phyloP scores from a whole-genome alignment of 371 early-diverging fungal species.

The Lichtheimia hyalospora region DNA sequence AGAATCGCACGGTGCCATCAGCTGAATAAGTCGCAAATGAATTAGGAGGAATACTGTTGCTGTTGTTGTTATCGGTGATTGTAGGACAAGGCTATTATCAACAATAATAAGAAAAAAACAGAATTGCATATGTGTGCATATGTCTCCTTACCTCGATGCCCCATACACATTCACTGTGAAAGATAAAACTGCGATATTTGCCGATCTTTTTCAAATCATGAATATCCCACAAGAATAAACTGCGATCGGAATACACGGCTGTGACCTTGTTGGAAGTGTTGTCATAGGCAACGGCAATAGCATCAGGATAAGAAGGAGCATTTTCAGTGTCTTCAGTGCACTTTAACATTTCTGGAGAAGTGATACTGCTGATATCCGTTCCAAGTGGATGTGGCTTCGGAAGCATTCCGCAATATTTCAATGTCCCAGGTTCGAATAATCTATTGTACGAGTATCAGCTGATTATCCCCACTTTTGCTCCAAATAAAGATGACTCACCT shows the following conservation, averaged over 20 bases:
- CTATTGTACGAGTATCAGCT: conserved; percentile 27
- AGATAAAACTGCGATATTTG: conserved; percentile 67
- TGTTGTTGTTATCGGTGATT: conserved; percentile 5
- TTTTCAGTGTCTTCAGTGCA: conserved; percentile 17
- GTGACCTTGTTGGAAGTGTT: conserved; percentile 45
- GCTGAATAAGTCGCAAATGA: conserved; percentile 79
- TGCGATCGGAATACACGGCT: conserved; percentile 71
- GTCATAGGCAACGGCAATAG: conserved; percentile 56
- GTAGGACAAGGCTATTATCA: conserved; percentile 27
- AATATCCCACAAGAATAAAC: conserved; percentile 77
- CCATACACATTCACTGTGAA: conserved; percentile 85
- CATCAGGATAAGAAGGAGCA: conserved; percentile 58
- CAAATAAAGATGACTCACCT: conserved; percentile 36
- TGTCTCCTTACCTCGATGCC: conserved; percentile 69
- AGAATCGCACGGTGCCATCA: conserved; percentile 82
- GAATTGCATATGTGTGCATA: not conserved
- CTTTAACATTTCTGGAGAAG: conserved; percentile 34
- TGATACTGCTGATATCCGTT: conserved; percentile 50
- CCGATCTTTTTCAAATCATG: conserved; percentile 62
- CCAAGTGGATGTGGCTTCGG: conserved; percentile 78
- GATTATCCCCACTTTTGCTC: not conserved
- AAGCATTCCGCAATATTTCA: conserved; percentile 70
- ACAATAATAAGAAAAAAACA: too few species aligned
- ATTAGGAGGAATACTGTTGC: conserved; percentile 35
- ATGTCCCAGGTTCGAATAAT: conserved; percentile 68